A percentile compares a stretch with the other conserved stretches of the same genome.
phyloP scores from a whole-genome alignment of 2,329 filamentous ascomycete genomes.

The Neurospora crassa region DNA sequence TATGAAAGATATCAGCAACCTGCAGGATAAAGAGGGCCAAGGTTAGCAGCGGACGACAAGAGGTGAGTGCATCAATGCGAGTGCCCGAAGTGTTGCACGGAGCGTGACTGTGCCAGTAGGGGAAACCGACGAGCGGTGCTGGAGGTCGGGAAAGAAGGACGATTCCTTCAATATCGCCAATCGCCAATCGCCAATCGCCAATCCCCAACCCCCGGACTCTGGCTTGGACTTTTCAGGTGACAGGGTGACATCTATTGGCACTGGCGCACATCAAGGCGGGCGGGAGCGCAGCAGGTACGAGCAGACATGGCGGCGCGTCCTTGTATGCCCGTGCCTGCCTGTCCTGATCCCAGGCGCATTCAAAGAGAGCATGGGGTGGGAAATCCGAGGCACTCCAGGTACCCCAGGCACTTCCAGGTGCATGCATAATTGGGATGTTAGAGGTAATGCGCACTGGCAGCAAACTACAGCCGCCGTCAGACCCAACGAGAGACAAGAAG shows the following conservation, averaged over 20 bases:
- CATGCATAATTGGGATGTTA: neutral
- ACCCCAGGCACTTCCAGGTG: neutral
- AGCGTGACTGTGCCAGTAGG: neutral
- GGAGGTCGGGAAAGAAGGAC: neutral
- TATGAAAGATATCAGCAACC: constrained; percentile 23
- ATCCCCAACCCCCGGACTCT: neutral
- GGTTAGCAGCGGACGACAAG: constrained; percentile 8
- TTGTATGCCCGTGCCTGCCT: neutral
- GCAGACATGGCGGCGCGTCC: neutral
- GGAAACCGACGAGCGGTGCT: neutral
- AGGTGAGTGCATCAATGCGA: constrained; percentile 4
- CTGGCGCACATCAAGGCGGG: neutral
- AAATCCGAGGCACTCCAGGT: neutral
- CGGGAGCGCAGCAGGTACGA: neutral
- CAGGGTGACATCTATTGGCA: neutral
- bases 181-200: neutral
- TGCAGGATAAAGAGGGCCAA: constrained; percentile 24
- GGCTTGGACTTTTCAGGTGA: neutral
- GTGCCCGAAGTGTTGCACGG: constrained; percentile 4
- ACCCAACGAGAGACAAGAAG: constrained; percentile 3
- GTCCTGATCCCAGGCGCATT: neutral
- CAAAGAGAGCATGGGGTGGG: neutral
- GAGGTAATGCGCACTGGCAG: neutral
- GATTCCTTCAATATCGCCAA: neutral
- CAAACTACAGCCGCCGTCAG: neutral